Base-by-base conservation (phyloP, 805 yeast genomes). In the Sugiyamaella chiloensis region DNA sequence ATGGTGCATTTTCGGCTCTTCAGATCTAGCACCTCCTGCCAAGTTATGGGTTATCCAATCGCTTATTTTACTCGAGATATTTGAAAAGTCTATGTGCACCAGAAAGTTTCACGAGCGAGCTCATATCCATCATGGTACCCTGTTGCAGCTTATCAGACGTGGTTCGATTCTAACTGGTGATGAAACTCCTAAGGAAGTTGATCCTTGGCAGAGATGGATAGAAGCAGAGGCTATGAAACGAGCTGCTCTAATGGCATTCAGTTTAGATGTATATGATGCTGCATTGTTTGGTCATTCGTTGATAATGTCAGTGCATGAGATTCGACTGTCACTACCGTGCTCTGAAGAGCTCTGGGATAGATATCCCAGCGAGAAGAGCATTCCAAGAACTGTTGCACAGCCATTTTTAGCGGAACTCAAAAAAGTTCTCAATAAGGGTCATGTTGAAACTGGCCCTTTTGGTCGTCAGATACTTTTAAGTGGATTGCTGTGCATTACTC, bases 81-180 rank as follows among this genome's bases (percentile, higher is more conserved):
- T 80, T 60, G 96, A 87, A 61, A 85, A 87, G 66, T 75, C 83
- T 51, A 81, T 84, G 55, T 71, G 87, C 0, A 75, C 78, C 39
- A 69, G 96, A 56, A 67, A 69, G 34, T 64, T 85, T 57, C 96
- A 87, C 61, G 96, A 87, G 65, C 66, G 96, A 41, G 85, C 87
- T 0, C 91, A 84, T 63, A 68, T 88, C 17, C 95, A 88, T 61
- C 96, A 87, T 63, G 96, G 93, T 3, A 84, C 95, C 0, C 81
- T 90, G 0, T 81, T 87, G 34, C 96, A 87, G 63, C 66, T 87
- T 36, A 66, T 87, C 42, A 69, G 95, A 55, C 71, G 96, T 56
- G 79, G 87, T 0, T 87, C 95, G 1, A 76, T 85, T 0, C 64
- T 87, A 65, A 62, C 62, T 39, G 46, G 65, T 42, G 46, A 57